Evolutionary conservation across 495 filamentous ascomycete species (phyloP).

Genomic region (Neurospora hispaniola): DNA sequence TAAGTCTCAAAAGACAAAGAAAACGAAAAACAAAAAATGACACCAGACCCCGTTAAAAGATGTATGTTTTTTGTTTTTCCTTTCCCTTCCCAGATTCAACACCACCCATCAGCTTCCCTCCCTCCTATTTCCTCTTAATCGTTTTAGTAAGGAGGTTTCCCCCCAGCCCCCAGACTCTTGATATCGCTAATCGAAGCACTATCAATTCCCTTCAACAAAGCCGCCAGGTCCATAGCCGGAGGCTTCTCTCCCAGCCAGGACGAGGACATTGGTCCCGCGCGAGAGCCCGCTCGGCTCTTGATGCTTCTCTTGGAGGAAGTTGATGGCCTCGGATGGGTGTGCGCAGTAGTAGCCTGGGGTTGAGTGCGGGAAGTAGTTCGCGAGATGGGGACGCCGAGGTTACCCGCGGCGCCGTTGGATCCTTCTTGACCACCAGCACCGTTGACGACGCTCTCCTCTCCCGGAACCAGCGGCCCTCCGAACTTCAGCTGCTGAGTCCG

Average conservation of each 20-base stretch:
- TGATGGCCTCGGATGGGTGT: slow-evolving; percentile 13
- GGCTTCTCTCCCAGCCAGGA: slow-evolving; percentile 20
- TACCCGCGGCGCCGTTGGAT: slow-evolving; percentile 13
- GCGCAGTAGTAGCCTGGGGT: slow-evolving; percentile 6
- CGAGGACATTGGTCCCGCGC: slow-evolving; percentile 18
- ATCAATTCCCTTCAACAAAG: slow-evolving; percentile 37
- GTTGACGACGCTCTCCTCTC: background rate
- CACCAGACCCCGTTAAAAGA: background rate
- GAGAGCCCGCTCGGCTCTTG: slow-evolving; percentile 29
- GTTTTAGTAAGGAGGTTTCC: slow-evolving; percentile 34
- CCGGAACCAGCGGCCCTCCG: slow-evolving; percentile 29
- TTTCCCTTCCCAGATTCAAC: no score
- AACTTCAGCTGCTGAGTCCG: slow-evolving; percentile 9
- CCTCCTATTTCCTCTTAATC: no score
- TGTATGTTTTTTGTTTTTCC: no score
- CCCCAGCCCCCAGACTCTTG: slow-evolving; percentile 7
- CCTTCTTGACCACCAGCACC: slow-evolving; percentile 14
- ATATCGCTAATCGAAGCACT: slow-evolving; percentile 29
- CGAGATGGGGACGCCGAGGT: background rate
- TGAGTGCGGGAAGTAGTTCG: background rate
- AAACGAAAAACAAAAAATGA: background rate
- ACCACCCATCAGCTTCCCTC: no score
- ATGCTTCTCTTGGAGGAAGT: slow-evolving; percentile 23
- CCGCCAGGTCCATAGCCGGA: slow-evolving; percentile 33
- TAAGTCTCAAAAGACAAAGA: background rate